Evolutionary conservation across 2,329 filamentous ascomycete species (phyloP).

Genomic region (Aspergillus unguis): DNA sequence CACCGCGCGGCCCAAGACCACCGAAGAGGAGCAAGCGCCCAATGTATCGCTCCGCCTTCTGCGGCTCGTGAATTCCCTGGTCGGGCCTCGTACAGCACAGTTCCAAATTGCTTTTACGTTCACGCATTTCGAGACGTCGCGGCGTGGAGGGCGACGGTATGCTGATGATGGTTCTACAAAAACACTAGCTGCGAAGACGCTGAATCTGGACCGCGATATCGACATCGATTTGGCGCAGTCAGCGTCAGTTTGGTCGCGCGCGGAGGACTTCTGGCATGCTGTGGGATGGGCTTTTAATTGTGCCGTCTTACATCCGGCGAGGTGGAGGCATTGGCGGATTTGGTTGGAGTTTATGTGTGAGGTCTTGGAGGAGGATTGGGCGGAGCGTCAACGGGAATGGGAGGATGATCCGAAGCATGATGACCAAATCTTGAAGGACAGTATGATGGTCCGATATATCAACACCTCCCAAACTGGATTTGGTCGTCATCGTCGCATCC

Average conservation of each 20-base stretch:
- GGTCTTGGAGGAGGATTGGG: slow-evolving; percentile 46
- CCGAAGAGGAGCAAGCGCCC: slow-evolving; percentile 61
- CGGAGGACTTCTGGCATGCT: slow-evolving; percentile 82
- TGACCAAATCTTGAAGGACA: slow-evolving; percentile 31
- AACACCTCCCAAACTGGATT: slow-evolving; percentile 25
- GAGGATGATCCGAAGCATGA: slow-evolving; percentile 9
- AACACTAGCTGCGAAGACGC: slow-evolving; percentile 40
- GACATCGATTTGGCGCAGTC: slow-evolving; percentile 54
- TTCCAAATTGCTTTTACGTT: slow-evolving; percentile 73
- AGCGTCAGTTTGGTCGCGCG: slow-evolving; percentile 68
- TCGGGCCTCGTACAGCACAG: slow-evolving; percentile 67
- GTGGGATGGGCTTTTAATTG: slow-evolving; percentile 94
- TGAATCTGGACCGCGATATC: slow-evolving; percentile 46
- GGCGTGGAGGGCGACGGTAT: slow-evolving; percentile 29
- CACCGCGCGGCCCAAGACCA: slow-evolving; percentile 67
- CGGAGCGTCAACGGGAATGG: slow-evolving; percentile 24
- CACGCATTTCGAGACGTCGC: slow-evolving; percentile 35
- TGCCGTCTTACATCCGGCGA: slow-evolving; percentile 65
- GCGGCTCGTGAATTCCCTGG: slow-evolving; percentile 60
- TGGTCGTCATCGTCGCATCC: slow-evolving; percentile 40
- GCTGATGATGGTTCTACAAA: slow-evolving; percentile 19
- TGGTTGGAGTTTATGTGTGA: slow-evolving; percentile 72
- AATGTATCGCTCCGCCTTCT: slow-evolving; percentile 68
- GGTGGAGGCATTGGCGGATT: slow-evolving; percentile 77
- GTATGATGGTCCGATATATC: slow-evolving; percentile 46